Conservation (phyloP, 306 rosid genomes). For the Inga oerstediana region DNA sequence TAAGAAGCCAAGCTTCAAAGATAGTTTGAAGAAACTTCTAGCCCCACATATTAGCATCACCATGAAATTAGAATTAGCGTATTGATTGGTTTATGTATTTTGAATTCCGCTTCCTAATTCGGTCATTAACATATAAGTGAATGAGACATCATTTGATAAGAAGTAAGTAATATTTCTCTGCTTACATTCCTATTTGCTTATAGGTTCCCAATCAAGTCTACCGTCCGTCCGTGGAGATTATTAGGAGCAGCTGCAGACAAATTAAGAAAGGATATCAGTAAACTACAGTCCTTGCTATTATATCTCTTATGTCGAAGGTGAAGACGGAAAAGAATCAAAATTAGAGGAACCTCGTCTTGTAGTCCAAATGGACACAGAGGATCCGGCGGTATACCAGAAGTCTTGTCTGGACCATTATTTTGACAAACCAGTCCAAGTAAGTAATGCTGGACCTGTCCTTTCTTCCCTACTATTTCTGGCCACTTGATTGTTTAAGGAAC, state of each 20-base stretch:
- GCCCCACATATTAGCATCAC: neutral
- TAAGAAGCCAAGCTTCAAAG: neutral
- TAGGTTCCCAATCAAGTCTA: constrained; percentile 72
- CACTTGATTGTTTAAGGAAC: neutral
- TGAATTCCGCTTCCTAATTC: constrained; percentile 3
- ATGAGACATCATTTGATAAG: neutral
- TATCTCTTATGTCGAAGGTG: constrained; percentile 52
- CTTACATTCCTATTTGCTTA: constrained; percentile 17
- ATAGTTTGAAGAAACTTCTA: neutral
- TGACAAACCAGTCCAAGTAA: constrained; percentile 74
- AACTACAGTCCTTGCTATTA: constrained; percentile 71
- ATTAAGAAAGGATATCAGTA: constrained; percentile 75
- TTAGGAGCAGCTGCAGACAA: constrained; percentile 63
- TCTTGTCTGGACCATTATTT: constrained; percentile 84
- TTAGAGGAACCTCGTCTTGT: constrained; percentile 58
- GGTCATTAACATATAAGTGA: neutral
- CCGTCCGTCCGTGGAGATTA: constrained; percentile 68
- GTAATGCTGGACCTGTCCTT: constrained; percentile 11
- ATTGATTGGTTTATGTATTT: constrained; percentile 14
- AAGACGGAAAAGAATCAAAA: constrained; percentile 48
- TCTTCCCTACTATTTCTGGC: neutral
- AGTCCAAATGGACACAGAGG: constrained; percentile 97
- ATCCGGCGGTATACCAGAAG: constrained; percentile 71
- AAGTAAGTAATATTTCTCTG: constrained; percentile 6
- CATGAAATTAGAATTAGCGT: neutral